Evolutionary conservation across 148 eudicot species (phyloP).

Genomic region (Fagopyrum tataricum): DNA sequence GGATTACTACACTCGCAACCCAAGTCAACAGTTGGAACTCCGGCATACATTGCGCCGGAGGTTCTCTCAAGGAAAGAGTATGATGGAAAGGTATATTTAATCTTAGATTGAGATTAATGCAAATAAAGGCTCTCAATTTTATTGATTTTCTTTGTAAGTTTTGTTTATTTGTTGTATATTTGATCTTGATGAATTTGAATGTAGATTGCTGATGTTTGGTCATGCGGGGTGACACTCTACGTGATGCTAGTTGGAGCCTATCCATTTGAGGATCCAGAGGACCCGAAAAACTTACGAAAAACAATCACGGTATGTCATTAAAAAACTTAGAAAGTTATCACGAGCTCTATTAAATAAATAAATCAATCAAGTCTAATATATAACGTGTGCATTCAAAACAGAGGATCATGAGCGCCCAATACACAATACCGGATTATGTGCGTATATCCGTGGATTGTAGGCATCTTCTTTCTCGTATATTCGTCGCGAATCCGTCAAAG

Average conservation of each 20-base stretch:
- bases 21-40: conserved; percentile 27
- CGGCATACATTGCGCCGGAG: conserved; percentile 28
- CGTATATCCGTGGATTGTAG: conserved; percentile 55
- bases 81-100: conserved; percentile 22
- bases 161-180: background rate
- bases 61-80: conserved; percentile 24
- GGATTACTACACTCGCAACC: conserved; percentile 22
- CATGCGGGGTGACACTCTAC: conserved; percentile 88
- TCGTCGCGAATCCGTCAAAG: conserved; percentile 72
- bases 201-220: conserved; percentile 98
- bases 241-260: conserved; percentile 90
- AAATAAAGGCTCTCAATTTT: background rate
- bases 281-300: conserved; percentile 65
- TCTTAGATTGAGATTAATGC: background rate
- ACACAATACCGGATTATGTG: conserved; percentile 52
- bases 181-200: conserved; percentile 2
- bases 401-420: conserved; percentile 62
- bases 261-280: conserved; percentile 79
- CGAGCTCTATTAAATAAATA: too few relatives aligned
- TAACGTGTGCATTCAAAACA: conserved; percentile 22
- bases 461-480: conserved; percentile 67
- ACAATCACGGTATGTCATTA: conserved; percentile 50
- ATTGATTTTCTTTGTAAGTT: background rate
- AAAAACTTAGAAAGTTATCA: background rate
- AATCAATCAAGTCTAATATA: background rate